Conservation (phyloP, 441 rosid species). For the Erysimum cheiri region DNA sequence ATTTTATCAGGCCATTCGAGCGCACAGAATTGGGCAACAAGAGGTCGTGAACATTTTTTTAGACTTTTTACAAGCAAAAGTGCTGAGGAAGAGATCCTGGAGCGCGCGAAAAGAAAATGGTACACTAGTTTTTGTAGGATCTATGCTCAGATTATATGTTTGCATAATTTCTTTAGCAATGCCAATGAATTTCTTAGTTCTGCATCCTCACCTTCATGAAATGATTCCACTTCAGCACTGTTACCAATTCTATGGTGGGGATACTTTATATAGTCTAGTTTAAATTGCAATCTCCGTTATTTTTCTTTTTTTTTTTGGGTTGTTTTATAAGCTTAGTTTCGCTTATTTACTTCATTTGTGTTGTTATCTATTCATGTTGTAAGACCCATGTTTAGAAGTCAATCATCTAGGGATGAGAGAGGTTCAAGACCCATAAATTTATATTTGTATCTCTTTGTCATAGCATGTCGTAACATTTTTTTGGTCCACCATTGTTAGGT, state of each 20-base stretch:
- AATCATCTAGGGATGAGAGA: constrained; percentile 19
- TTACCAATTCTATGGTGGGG: not conserved
- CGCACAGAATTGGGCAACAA: constrained; percentile 99
- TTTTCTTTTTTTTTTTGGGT: not conserved
- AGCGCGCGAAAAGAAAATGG: constrained; percentile 99
- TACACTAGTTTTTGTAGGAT: constrained; percentile 42
- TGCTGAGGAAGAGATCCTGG: constrained; percentile 99
- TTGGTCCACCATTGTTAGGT: constrained; percentile 62
- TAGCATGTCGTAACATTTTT: constrained; percentile 23
- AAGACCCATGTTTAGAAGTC: constrained; percentile 26
- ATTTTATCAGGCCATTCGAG: constrained; percentile 94
- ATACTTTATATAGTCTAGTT: not conserved
- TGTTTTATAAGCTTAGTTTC: constrained; percentile 8
- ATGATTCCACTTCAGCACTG: not conserved
- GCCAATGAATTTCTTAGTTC: constrained; percentile 17
- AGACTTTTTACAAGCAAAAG: constrained; percentile 99
- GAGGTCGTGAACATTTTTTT: constrained; percentile 94
- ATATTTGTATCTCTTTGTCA: constrained; percentile 8
- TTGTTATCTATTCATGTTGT: constrained; percentile 9
- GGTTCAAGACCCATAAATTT: constrained; percentile 9
- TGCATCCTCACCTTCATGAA: constrained; percentile 23
- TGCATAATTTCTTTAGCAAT: constrained; percentile 22
- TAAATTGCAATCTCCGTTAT: constrained; percentile 14
- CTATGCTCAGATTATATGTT: constrained; percentile 19
- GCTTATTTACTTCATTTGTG: constrained; percentile 2